Evolutionary conservation across 495 filamentous ascomycete species (phyloP).

Genomic region (Pseudoneurospora amorphoporcata): DNA sequence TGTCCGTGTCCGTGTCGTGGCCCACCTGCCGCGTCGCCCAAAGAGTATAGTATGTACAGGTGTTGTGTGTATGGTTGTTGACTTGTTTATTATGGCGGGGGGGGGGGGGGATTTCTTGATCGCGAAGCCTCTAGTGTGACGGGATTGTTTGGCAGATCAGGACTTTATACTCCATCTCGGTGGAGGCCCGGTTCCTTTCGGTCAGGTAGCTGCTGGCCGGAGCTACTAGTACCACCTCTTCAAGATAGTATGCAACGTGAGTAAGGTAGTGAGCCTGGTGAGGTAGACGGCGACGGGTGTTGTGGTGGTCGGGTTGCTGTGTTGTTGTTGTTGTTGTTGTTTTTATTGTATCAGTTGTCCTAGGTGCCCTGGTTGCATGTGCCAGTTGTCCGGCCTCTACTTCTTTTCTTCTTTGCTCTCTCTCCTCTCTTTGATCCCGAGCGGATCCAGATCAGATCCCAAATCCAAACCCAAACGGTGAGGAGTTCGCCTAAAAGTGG

Average conservation of each 20-base stretch:
- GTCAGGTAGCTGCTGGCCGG: background rate
- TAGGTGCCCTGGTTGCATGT: background rate
- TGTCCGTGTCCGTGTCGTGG: conserved; percentile 3
- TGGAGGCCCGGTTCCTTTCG: background rate
- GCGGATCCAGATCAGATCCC: background rate
- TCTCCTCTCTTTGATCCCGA: background rate
- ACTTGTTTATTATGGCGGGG: background rate
- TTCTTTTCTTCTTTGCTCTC: background rate
- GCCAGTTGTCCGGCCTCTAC: background rate
- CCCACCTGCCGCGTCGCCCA: background rate
- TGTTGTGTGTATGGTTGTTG: background rate
- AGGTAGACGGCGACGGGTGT: background rate
- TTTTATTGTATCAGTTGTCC: no score
- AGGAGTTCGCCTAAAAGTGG: background rate
- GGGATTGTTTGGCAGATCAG: background rate
- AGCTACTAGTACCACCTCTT: background rate
- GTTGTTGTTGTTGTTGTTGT: background rate
- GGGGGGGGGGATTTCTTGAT: background rate
- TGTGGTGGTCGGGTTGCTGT: background rate
- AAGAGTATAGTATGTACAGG: background rate
- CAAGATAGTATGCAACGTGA: background rate
- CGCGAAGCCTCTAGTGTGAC: background rate
- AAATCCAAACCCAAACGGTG: background rate
- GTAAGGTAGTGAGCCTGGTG: background rate
- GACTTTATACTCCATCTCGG: background rate